These are phyloP conservation scores for Bodo saltans DNA, from an alignment of 78 protist species.

Conservation along the genomic window DNA sequence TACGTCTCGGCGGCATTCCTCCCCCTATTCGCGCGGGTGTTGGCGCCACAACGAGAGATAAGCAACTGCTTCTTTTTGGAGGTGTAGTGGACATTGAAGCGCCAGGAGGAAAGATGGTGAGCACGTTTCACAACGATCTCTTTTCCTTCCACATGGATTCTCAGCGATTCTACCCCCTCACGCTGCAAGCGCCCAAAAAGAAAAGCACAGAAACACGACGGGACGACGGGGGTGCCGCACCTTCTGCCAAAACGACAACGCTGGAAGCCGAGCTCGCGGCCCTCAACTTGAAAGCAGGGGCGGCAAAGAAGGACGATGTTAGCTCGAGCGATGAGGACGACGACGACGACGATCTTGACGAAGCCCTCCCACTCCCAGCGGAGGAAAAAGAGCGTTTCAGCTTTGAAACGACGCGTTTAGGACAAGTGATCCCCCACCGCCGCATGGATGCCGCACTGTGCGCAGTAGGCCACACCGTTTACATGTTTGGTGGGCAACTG, in stretches of 20 bases:
- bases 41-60: neutral
- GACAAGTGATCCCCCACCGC: neutral
- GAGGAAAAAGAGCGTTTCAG: neutral
- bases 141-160: neutral
- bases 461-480: neutral
- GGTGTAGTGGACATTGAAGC: conserved; percentile 26
- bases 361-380: neutral
- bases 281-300: neutral
- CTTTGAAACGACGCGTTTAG: neutral
- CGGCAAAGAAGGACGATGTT: neutral
- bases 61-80: conserved; percentile 5
- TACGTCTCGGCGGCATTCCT: neutral
- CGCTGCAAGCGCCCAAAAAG: neutral
- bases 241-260: neutral
- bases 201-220: neutral
- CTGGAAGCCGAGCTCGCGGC: neutral
- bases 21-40: conserved; percentile 15
- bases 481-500: conserved; percentile 24
- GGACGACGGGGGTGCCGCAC: no score
- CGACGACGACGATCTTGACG: neutral
- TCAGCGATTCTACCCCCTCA: conserved; percentile 1
- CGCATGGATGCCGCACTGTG: neutral
- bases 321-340: neutral
- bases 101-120: neutral
- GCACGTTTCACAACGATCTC: neutral